Base-by-base conservation (phyloP, 2,329 filamentous ascomycete species). In the Monilinia vaccinii-corymbosi region DNA sequence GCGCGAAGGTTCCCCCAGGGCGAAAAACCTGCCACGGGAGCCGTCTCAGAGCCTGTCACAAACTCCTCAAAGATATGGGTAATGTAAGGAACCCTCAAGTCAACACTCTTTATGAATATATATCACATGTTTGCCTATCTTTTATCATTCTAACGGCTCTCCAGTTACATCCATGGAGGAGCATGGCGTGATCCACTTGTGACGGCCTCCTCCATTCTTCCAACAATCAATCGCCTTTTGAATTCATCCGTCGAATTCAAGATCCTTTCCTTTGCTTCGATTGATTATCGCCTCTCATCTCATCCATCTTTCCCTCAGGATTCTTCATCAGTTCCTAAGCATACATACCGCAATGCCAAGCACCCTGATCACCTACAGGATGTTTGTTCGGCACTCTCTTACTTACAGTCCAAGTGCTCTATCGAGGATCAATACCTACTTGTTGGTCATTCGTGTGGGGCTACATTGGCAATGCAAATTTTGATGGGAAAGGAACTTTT, bases 251-350 rank as follows among this genome's bases (percentile, higher is more conserved):
- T 56, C 21, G 46, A n/a, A 52, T 31, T 40, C 32, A 58, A 57
- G 47, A 75, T 89, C 60, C 80, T 81, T n/a, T 86, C 81, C 59
- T 81, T 88, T 68, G 81, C 83, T 44, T 85, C 83, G 50, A 71
- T 87, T 61, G 82, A 85, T 72, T 87, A 87, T 76, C 79, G 83
- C 44, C 80, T 88, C 48, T 84, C 81, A 9, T 76, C 81, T 3
- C 75, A 79, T 62, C 79, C 81, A 0, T 80, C n/a, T 75, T 73
- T 3, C 71, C 77, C 79, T 2, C 71, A 77, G 51, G 56, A 63
- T 40, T 60, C 68, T 55, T 64, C 67, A 47, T 62, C 62, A 18
- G 28, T 61, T 25, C 36, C 46, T 9, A 40, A 48, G 13, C 49
- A 63, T 28, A 42, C 55, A 13, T 56, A 58, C 11, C 76, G 80